Evolutionary conservation across 768 basidiomycete species (phyloP).

Genomic region (Infundibulicybe gibba): DNA sequence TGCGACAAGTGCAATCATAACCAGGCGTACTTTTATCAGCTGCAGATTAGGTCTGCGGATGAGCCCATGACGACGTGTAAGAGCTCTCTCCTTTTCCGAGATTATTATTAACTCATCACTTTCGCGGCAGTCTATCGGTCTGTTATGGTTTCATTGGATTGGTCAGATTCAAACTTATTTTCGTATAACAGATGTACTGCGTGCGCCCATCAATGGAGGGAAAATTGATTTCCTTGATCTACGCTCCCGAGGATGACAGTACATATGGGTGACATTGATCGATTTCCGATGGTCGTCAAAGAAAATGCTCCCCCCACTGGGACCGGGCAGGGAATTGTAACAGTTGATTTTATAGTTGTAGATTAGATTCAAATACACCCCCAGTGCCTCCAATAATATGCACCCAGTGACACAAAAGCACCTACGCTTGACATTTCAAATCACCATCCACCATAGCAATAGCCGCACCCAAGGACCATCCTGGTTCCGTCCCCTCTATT

Average conservation of each 20-base stretch:
- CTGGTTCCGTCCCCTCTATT: slow-evolving; percentile 85
- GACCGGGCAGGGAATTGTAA: background rate
- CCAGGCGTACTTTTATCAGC: slow-evolving; percentile 90
- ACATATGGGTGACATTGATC: too few species aligned
- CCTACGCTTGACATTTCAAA: slow-evolving; percentile 45
- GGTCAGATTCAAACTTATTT: background rate
- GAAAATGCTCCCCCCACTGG: background rate
- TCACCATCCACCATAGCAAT: slow-evolving; percentile 68
- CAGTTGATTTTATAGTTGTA: background rate
- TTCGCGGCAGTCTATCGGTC: slow-evolving; percentile 75
- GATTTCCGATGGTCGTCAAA: too few species aligned
- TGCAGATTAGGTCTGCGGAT: slow-evolving; percentile 93
- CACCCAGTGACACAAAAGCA: too few species aligned
- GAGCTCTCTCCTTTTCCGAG: background rate
- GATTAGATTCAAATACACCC: too few species aligned
- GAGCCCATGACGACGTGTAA: slow-evolving; percentile 81
- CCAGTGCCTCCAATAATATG: too few species aligned
- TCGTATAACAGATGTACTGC: background rate
- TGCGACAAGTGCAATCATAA: slow-evolving; percentile 82
- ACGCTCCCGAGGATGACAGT: too few species aligned
- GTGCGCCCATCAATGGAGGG: background rate
- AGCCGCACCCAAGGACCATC: slow-evolving; percentile 89
- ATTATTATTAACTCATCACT: background rate
- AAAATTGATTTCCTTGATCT: too few species aligned
- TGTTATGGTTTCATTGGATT: slow-evolving; percentile 6